Conservation (phyloP, 2,329 filamentous ascomycete species). For the Cladosporium velox region DNA sequence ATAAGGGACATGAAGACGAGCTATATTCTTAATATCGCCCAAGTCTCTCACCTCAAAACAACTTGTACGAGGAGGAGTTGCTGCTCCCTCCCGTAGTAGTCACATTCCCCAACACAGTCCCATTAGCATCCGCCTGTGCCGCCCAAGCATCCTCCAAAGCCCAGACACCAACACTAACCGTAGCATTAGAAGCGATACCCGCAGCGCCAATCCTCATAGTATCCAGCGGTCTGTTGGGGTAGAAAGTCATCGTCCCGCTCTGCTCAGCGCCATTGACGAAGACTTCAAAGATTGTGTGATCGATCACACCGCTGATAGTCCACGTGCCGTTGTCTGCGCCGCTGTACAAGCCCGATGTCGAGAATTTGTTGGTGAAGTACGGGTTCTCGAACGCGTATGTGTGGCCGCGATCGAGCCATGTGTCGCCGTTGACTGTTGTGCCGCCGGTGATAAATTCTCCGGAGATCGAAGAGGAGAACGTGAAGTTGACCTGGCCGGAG, state of each 20-base stretch:
- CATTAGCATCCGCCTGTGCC: constrained; percentile 33
- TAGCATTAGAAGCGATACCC: constrained; percentile 40
- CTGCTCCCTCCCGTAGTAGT: constrained; percentile 25
- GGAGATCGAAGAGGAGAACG: constrained; percentile 52
- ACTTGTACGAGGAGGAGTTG: neutral
- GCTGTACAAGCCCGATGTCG: constrained; percentile 34
- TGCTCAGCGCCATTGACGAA: constrained; percentile 56
- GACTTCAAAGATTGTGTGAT: constrained; percentile 57
- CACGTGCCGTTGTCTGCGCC: constrained; percentile 37
- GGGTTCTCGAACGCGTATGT: constrained; percentile 54
- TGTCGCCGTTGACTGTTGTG: constrained; percentile 52
- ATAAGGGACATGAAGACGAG: no score
- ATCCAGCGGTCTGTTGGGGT: constrained; percentile 48
- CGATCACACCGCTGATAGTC: constrained; percentile 53
- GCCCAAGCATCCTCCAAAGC: constrained; percentile 43
- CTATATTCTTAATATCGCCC: no score
- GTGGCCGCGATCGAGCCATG: constrained; percentile 54
- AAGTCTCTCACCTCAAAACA: neutral
- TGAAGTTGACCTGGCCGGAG: constrained; percentile 52
- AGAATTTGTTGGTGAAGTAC: constrained; percentile 60
- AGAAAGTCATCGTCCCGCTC: constrained; percentile 55
- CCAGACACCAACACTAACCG: constrained; percentile 44
- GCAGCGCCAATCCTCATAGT: constrained; percentile 39
- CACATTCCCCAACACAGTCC: constrained; percentile 40
- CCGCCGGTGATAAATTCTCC: constrained; percentile 55